These are phyloP conservation scores for Candida easanensis DNA, from an alignment of 805 yeast species.

Conservation along the genomic window DNA sequence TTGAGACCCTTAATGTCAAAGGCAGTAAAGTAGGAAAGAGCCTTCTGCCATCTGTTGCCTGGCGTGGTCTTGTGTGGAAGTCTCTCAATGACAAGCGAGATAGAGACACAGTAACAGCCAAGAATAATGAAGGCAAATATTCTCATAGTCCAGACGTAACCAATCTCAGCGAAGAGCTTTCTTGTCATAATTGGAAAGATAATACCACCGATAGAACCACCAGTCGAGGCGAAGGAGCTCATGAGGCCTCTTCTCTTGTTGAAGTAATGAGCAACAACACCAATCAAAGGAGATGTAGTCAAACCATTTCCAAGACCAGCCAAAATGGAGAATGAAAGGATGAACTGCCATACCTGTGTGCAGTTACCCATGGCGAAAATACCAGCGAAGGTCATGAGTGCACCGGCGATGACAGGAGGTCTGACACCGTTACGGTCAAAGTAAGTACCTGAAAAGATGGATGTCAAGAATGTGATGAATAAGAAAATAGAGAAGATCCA, in stretches of 20 bases:
- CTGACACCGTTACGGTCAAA: conserved; percentile 54
- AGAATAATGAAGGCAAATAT: conserved; percentile 44
- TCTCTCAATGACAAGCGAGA: conserved; percentile 40
- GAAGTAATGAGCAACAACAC: conserved; percentile 66
- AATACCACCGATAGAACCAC: conserved; percentile 55
- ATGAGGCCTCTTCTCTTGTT: conserved; percentile 54
- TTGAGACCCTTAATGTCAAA: conserved; percentile 37
- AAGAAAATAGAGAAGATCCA: conserved; percentile 65
- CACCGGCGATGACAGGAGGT: conserved; percentile 39
- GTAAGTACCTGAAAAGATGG: conserved; percentile 53
- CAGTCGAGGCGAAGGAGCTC: conserved; percentile 44
- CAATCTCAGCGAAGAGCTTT: conserved; percentile 41
- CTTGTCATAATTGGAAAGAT: conserved; percentile 52
- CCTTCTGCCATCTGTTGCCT: conserved; percentile 28
- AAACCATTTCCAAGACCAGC: conserved; percentile 59
- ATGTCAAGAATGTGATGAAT: conserved; percentile 45
- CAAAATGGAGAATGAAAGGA: conserved; percentile 51
- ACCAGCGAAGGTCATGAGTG: conserved; percentile 43
- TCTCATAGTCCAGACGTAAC: conserved; percentile 58
- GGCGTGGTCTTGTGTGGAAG: conserved; percentile 29
- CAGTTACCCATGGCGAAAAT: conserved; percentile 52
- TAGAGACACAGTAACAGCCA: conserved; percentile 33
- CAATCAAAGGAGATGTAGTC: conserved; percentile 53
- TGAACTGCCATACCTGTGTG: conserved; percentile 53
- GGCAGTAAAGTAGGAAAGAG: conserved; percentile 26